Base-by-base conservation (phyloP, 139 green algal species). In the Edaphochlamys debaryana region DNA sequence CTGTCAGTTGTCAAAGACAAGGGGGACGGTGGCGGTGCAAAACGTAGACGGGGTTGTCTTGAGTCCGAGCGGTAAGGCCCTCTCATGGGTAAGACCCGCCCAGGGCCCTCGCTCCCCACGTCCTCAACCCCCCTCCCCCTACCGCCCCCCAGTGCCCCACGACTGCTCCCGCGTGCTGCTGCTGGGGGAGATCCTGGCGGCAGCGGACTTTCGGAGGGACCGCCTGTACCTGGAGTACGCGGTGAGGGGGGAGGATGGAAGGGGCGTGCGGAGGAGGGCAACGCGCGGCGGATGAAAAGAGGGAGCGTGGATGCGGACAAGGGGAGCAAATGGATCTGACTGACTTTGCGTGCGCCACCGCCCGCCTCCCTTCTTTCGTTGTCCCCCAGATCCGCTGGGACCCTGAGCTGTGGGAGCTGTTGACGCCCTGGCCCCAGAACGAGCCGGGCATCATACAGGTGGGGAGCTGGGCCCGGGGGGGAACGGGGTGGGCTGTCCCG, bases 141-240 rank as follows among this genome's bases (percentile, higher is more conserved):
- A n/a, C n/a, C n/a, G n/a, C n/a, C n/a, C n/a, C n/a, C n/a, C n/a
- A n/a, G n/a, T n/a, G n/a, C n/a, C n/a, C n/a, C n/a, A 8, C 23
- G 60, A 48, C 32, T 60, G 60, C 58, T 60, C 90, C 67, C 87
- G 90, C 34, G 63, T 95, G 63, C 45, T 89, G 70, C 62, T 95
- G 41, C 32, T 91, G 32, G 89, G 79, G 1, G 92, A 95, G 79
- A 89, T 95, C 48, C 68, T 93, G 76, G 48, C 76, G 37, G 89
- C 79, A 20, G 85, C 87, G 30, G 90, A 90, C 62, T 95, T 92
- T 62, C 38, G 85, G 8, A 40, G 58, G 25, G 87, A 93, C 89
- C 68, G 84, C 30, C 74, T 95, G 69, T 94, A 93, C 78, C 40
- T 95, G 17, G 92, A 95, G 84, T 94, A 85, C 63, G 75, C 50